Conservation (phyloP, 2,329 filamentous ascomycete genomes). For the Fusarium acutatum region DNA sequence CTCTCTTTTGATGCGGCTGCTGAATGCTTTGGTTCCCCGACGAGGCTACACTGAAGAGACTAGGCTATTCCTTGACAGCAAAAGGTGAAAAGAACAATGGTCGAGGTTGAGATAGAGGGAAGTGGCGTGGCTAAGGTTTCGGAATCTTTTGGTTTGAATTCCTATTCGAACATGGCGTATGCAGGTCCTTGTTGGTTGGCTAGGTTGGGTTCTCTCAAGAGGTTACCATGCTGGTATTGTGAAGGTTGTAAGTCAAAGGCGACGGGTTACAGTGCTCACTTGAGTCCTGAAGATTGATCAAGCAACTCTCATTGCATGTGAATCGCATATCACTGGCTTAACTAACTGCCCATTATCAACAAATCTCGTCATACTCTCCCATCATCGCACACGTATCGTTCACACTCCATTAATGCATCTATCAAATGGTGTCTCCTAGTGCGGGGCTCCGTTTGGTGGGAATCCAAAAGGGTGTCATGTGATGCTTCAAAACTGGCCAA, state of each 20-base stretch:
- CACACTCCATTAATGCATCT: constrained; percentile 9
- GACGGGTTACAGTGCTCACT: neutral
- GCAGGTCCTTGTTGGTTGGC: neutral
- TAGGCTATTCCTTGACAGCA: constrained; percentile 13
- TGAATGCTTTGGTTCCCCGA: neutral
- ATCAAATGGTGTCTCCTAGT: constrained; percentile 24
- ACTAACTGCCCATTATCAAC: constrained; percentile 14
- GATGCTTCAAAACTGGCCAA: constrained; percentile 21
- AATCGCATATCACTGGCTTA: constrained; percentile 6
- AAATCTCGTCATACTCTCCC: constrained; percentile 5
- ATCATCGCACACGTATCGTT: constrained; percentile 20
- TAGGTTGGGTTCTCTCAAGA: neutral
- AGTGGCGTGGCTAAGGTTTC: constrained; percentile 30
- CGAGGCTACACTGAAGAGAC: neutral
- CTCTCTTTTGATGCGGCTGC: neutral
- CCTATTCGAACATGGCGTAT: neutral
- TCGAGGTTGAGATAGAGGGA: neutral
- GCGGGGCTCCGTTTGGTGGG: constrained; percentile 16
- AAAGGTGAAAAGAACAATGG: neutral
- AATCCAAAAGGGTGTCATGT: constrained; percentile 21
- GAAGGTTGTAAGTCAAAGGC: neutral
- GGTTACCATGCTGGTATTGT: neutral
- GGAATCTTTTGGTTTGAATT: constrained; percentile 2
- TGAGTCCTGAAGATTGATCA: too few species aligned
- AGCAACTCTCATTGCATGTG: constrained; percentile 8